Evolutionary conservation across 2,329 filamentous ascomycete species (phyloP), one percentile per base, ranked within the genome.

Genomic region (Apiospora sp.): DNA sequence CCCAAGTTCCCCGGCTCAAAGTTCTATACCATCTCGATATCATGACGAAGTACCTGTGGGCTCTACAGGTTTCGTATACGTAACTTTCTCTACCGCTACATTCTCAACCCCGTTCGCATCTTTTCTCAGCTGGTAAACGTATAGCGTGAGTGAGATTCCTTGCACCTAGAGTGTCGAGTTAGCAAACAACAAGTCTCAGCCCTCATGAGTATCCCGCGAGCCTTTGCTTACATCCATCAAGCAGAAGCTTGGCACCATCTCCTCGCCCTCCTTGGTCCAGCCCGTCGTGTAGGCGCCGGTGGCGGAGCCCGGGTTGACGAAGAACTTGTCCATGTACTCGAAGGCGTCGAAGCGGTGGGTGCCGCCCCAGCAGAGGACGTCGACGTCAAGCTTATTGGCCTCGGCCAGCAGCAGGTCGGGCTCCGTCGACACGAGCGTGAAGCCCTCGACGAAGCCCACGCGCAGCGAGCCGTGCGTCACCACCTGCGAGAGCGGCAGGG

Each of bases 131-230:
- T 95, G 93, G 81, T 98, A 98, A 71, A 98, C 96, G 82, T 98
- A 98, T 69, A 98, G 88, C 73, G 97, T 97, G 76, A 98, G 89
- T 22, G 97, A 97, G 81, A 98, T 97, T 44, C 96, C 96, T 89
- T 98, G 96, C 48, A 97, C 94, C 94, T 97, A 77, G 74, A 51
- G 70, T 34, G n/a, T 41, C 19, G 22, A 41, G 48, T 70, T 27
- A 70, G 68, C 48, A 64, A 24, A 41, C 34, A n/a, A 4, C 54
- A 8, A 4, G 10, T 41, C 19, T 3, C 4, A 10, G n/a, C 3
- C 19, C 37, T 14, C 34, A 4, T 34, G 43, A 44, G 43, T 13
- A 16, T 14, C 43, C 43, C 43, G 14, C 1, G 37, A 41, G 37
- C 37, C 10, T 24, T 51, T 19, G 92, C 94, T 86, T 83, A 98